phyloP scores from a whole-genome alignment of 2,329 filamentous ascomycete genomes.

The Grosmannia huntii region DNA sequence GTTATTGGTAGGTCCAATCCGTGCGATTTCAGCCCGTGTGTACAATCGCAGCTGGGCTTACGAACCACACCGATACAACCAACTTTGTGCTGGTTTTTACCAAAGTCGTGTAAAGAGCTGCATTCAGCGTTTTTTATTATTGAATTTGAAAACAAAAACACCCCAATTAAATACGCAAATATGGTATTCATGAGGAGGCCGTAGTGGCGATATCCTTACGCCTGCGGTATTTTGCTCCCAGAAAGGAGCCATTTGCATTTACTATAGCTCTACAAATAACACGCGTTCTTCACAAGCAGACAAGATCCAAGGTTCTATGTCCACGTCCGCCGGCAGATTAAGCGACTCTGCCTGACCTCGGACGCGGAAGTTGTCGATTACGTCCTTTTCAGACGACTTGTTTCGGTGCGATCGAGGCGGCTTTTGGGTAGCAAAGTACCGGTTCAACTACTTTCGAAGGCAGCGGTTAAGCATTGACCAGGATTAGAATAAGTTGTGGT shows the following conservation, averaged over 20 bases:
- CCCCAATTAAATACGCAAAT: not conserved
- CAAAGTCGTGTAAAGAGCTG: not conserved
- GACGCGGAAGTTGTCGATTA: slow-evolving; percentile 24
- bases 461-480: too few species aligned
- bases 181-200: slow-evolving; percentile 32
- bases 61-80: not conserved
- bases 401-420: slow-evolving; percentile 59
- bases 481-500: too few species aligned
- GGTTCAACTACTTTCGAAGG: slow-evolving; percentile 53
- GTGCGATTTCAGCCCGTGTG: not conserved
- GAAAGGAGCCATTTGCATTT: too few species aligned
- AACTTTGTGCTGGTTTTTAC: not conserved
- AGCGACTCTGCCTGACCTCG: slow-evolving; percentile 14
- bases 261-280: slow-evolving; percentile 15
- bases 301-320: slow-evolving; percentile 64
- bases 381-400: slow-evolving; percentile 54
- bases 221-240: slow-evolving; percentile 29
- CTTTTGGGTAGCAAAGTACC: slow-evolving; percentile 53
- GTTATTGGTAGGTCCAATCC: too few species aligned
- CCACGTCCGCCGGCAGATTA: slow-evolving; percentile 38
- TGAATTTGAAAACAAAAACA: not conserved
- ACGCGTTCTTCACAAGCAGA: slow-evolving; percentile 39
- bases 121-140: not conserved
- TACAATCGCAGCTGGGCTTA: not conserved
- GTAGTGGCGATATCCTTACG: slow-evolving; percentile 30